phyloP scores from a whole-genome alignment of 331 rosid species.

The Erythrophleum ivorense region DNA sequence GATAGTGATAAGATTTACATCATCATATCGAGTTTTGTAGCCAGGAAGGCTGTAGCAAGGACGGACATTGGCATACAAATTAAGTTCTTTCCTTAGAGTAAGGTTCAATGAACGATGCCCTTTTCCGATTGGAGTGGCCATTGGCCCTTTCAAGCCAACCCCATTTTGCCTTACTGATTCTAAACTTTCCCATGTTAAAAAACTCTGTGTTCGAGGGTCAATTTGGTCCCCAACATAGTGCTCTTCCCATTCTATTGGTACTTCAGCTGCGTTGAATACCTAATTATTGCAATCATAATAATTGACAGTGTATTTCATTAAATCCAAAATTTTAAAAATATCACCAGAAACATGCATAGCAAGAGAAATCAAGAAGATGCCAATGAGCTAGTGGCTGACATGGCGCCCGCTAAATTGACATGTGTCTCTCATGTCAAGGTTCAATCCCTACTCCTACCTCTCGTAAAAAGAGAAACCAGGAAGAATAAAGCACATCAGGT shows the following conservation, averaged over 20 bases:
- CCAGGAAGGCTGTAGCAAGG: constrained; percentile 97
- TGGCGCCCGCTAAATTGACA: neutral
- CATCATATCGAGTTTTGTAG: constrained; percentile 87
- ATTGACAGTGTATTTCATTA: constrained; percentile 28
- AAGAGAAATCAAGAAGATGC: neutral
- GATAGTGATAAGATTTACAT: constrained; percentile 86
- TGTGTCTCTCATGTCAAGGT: neutral
- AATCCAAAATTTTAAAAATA: constrained; percentile 24
- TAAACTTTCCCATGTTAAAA: constrained; percentile 94
- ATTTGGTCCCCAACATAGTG: constrained; percentile 79
- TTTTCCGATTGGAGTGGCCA: constrained; percentile 98
- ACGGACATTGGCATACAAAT: constrained; percentile 91
- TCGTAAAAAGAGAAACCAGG: neutral
- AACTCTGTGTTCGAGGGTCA: constrained; percentile 93
- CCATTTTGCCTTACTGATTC: constrained; percentile 77
- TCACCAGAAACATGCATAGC: constrained; percentile 9
- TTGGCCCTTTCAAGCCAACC: constrained; percentile 98
- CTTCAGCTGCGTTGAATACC: constrained; percentile 81
- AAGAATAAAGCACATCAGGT: constrained; percentile 5
- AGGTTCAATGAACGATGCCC: constrained; percentile 98
- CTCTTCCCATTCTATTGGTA: constrained; percentile 96
- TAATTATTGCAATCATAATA: constrained; percentile 42
- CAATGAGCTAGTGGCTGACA: neutral
- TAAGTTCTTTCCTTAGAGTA: constrained; percentile 38
- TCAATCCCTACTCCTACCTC: neutral